phyloP scores from a whole-genome alignment of 768 basidiomycete species.

The Artomyces pyxidatus region DNA sequence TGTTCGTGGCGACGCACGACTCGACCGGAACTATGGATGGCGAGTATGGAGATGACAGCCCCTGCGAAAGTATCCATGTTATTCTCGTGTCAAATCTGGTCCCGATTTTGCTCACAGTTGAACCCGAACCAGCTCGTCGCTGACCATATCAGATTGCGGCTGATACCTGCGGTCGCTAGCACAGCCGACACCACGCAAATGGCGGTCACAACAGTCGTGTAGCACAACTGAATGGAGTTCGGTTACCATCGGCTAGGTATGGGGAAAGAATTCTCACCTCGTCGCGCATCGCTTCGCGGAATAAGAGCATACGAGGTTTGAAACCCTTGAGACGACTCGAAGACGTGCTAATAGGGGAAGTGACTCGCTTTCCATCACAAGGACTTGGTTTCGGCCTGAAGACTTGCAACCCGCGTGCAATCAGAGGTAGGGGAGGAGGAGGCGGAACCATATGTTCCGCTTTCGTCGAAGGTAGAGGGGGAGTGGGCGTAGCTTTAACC shows the following conservation, averaged over 20 bases:
- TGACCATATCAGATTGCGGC: not conserved
- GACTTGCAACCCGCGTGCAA: not conserved
- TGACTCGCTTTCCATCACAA: not conserved
- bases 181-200: not conserved
- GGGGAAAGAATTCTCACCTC: not conserved
- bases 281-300: constrained; percentile 1
- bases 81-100: not conserved
- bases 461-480: too few species aligned
- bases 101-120: not conserved
- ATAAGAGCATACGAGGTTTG: not conserved
- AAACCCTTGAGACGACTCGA: not conserved
- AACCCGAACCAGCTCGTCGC: not conserved
- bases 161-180: not conserved
- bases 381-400: not conserved
- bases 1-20: not conserved
- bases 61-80: not conserved
- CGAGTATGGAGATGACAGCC: not conserved
- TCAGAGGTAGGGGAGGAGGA: not conserved
- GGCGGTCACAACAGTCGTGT: not conserved
- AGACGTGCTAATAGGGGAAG: not conserved
- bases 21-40: not conserved
- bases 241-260: not conserved
- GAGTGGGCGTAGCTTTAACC: not conserved
- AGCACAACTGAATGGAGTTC: not conserved
- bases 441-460: too few species aligned